These are phyloP conservation scores for Posidonia oceanica DNA, from an alignment of 116 monocot genomes.

Conservation along the genomic window DNA sequence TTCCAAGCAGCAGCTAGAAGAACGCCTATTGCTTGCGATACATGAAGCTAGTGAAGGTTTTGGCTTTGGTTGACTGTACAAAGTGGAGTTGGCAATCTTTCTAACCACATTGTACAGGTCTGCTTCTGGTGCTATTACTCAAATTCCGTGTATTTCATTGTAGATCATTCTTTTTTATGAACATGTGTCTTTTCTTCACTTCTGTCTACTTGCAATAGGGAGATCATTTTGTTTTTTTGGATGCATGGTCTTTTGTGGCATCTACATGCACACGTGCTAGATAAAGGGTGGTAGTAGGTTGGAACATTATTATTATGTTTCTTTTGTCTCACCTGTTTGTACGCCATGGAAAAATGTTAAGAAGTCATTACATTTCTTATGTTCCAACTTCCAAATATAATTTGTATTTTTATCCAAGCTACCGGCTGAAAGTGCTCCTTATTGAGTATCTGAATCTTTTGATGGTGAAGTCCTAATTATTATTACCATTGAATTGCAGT, in stretches of 20 bases:
- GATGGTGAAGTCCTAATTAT: background rate
- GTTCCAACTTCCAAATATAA: too few relatives aligned
- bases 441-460: too few relatives aligned
- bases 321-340: background rate
- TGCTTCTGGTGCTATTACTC: background rate
- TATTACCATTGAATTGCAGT: background rate
- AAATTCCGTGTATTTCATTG: too few relatives aligned
- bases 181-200: background rate
- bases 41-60: slow-evolving; percentile 69
- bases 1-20: slow-evolving; percentile 71
- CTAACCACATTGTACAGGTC: slow-evolving; percentile 4
- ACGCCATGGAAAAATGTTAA: background rate
- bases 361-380: background rate
- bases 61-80: slow-evolving; percentile 44
- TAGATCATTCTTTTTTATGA: background rate
- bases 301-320: background rate
- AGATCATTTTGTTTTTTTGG: background rate
- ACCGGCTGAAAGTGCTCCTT: too few relatives aligned
- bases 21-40: slow-evolving; percentile 46
- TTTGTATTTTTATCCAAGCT: too few relatives aligned
- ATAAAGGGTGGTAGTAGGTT: background rate
- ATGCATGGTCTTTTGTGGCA: background rate
- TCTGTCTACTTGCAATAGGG: background rate
- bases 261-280: background rate
- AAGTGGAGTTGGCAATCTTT: background rate